Percentiles rank a stretch among this genome's conserved stretches.
Conservation (phyloP, 2,329 filamentous ascomycete genomes). For the Sporothrix humicola region DNA sequence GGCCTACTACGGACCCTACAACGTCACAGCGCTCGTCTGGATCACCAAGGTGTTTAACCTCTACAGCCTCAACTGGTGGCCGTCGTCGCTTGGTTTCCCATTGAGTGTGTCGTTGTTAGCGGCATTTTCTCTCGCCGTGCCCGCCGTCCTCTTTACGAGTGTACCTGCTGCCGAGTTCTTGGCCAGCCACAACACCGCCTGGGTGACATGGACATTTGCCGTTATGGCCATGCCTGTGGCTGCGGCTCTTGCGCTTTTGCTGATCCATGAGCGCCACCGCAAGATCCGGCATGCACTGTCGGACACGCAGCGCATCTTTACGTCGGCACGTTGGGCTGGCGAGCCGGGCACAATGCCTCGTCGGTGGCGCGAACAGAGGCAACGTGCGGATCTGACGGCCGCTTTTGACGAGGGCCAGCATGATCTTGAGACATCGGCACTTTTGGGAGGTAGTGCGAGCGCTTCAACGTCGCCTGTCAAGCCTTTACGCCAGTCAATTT, state of each 20-base stretch:
- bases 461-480: neutral
- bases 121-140: conserved; percentile 62
- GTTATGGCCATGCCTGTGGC: conserved; percentile 73
- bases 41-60: conserved; percentile 75
- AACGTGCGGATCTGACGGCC: neutral
- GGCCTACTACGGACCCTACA: conserved; percentile 73
- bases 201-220: conserved; percentile 72
- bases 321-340: conserved; percentile 68
- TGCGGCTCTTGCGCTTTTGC: conserved; percentile 67
- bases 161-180: conserved; percentile 59
- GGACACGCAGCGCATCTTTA: conserved; percentile 71
- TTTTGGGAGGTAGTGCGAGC: conserved; percentile 40
- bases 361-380: conserved; percentile 35
- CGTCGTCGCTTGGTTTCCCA: conserved; percentile 66
- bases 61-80: conserved; percentile 75
- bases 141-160: conserved; percentile 63
- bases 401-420: neutral
- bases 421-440: conserved; percentile 33
- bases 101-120: conserved; percentile 67
- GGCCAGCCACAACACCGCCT: conserved; percentile 67
- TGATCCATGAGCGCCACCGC: conserved; percentile 68
- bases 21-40: conserved; percentile 70
- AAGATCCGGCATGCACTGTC: conserved; percentile 65
- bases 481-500: neutral
- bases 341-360: conserved; percentile 56